Conservation (phyloP, 306 rosid species). For the Cotoneaster glaucophyllus region DNA sequence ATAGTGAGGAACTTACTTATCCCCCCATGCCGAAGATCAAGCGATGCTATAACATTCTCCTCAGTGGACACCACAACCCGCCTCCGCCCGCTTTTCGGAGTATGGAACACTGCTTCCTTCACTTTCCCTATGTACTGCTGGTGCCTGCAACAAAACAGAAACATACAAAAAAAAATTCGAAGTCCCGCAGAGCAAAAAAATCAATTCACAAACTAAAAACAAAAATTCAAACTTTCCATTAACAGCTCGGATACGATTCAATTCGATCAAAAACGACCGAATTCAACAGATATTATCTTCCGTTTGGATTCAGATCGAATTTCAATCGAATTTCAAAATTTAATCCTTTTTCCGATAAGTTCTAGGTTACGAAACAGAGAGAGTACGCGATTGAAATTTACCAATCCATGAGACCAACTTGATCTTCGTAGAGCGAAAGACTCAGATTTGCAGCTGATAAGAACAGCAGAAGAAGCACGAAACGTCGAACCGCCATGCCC, state of each 20-base stretch:
- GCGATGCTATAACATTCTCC: conserved; percentile 95
- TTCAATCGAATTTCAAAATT: background rate
- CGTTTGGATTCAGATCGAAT: background rate
- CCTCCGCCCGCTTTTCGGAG: conserved; percentile 80
- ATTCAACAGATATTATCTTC: background rate
- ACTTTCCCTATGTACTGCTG: conserved; percentile 91
- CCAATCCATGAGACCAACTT: conserved; percentile 97
- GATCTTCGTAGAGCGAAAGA: conserved; percentile 80
- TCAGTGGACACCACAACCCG: conserved; percentile 94
- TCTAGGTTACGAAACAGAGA: conserved; percentile 1
- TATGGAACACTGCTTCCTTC: conserved; percentile 83
- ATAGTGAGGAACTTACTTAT: conserved; percentile 49
- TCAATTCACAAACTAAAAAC: background rate
- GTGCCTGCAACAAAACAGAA: conserved; percentile 50
- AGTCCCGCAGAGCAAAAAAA: background rate
- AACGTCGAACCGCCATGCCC: conserved; percentile 65
- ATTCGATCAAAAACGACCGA: background rate
- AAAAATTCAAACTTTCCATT: background rate
- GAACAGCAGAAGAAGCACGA: conserved; percentile 28
- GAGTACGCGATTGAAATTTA: conserved; percentile 28
- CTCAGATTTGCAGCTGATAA: conserved; percentile 22
- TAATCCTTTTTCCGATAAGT: background rate
- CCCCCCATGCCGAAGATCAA: conserved; percentile 96
- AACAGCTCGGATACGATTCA: background rate
- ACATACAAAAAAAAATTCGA: background rate